Conservation (phyloP, 129 eudicot genomes). For the Rutidosis leptorrhynchoides region DNA sequence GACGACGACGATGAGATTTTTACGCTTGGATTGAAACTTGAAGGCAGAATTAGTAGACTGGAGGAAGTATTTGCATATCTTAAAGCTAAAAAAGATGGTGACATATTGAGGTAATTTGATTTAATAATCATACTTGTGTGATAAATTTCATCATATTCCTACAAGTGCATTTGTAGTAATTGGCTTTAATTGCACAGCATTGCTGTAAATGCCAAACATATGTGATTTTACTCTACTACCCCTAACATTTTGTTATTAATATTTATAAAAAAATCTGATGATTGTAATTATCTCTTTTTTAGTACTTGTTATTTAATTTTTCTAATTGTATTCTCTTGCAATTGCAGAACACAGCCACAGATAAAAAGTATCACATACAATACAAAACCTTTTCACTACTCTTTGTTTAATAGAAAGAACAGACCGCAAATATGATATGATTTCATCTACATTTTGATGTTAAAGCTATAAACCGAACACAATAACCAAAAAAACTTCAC, state of each 20-base stretch:
- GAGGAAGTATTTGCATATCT: slow-evolving; percentile 22
- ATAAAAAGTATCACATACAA: no score
- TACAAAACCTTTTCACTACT: slow-evolving; percentile 27
- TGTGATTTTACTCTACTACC: no score
- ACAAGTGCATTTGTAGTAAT: neutral
- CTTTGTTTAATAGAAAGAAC: neutral
- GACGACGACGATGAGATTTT: neutral
- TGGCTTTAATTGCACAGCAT: neutral
- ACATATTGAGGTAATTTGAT: neutral
- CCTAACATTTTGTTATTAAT: no score
- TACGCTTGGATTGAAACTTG: slow-evolving; percentile 14
- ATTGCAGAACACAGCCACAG: no score
- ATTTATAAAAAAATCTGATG: no score
- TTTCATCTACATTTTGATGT: slow-evolving; percentile 30
- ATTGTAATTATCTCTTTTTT: no score
- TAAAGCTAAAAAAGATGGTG: slow-evolving; percentile 5
- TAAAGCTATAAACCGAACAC: slow-evolving; percentile 19
- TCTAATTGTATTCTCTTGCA: no score
- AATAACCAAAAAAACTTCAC: slow-evolving; percentile 11
- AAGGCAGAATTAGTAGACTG: slow-evolving; percentile 12
- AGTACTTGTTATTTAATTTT: no score
- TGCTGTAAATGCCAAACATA: no score
- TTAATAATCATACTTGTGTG: neutral
- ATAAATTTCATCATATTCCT: neutral
- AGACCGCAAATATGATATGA: slow-evolving; percentile 6